phyloP scores from a whole-genome alignment of 306 rosid genomes.

The Cicer chorassanicum region DNA sequence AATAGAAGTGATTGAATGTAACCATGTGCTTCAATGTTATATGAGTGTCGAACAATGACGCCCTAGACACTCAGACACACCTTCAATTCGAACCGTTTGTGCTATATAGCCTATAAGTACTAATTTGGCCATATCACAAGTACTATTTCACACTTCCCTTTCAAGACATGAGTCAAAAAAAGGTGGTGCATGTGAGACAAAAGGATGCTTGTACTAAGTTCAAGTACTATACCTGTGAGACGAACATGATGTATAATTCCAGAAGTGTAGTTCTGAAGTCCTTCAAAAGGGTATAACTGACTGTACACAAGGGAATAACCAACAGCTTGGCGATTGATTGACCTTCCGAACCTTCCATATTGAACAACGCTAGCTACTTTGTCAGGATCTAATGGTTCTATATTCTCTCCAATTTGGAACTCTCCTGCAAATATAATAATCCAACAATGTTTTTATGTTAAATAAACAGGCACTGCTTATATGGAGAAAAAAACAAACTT shows the following conservation, averaged over 20 bases:
- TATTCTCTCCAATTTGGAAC: slow-evolving; percentile 77
- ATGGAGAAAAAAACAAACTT: not conserved
- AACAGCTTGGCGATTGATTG: slow-evolving; percentile 47
- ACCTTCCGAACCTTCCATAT: slow-evolving; percentile 59
- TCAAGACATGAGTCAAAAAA: not conserved
- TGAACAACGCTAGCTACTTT: slow-evolving; percentile 67
- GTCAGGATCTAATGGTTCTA: slow-evolving; percentile 67
- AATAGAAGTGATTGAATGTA: not conserved
- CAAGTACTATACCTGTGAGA: slow-evolving; percentile 61
- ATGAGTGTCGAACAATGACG: not conserved
- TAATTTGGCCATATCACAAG: not conserved
- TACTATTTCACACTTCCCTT: not conserved
- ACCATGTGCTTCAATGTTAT: not conserved
- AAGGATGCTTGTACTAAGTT: not conserved
- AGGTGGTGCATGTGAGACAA: not conserved
- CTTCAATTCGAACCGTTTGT: not conserved
- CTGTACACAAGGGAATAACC: slow-evolving; percentile 79
- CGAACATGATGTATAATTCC: slow-evolving; percentile 96
- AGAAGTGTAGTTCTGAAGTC: slow-evolving; percentile 89
- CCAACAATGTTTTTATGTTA: slow-evolving; percentile 32
- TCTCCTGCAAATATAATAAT: slow-evolving; percentile 60
- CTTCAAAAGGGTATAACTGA: slow-evolving; percentile 88
- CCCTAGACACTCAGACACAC: not conserved
- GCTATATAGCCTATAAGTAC: not conserved
- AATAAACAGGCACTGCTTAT: not conserved